Base-by-base conservation (phyloP, 2,329 filamentous ascomycete genomes). In the Alternaria ethzedia region DNA sequence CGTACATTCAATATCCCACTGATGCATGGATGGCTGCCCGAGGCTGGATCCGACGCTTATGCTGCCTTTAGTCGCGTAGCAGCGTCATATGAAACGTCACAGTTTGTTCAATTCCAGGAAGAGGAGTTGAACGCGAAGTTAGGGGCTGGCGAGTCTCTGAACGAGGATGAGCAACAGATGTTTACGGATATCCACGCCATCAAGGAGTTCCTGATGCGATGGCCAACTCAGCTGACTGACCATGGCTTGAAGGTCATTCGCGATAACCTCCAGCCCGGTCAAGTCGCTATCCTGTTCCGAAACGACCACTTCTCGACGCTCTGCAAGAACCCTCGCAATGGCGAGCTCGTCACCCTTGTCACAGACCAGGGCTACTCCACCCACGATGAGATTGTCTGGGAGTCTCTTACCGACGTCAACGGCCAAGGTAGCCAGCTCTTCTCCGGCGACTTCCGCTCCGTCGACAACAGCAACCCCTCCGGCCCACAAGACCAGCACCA, bases 271-370 rank as follows among this genome's bases (percentile, higher is more conserved):
- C 83, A 86, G 12, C 90, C 93, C 1, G 95, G 94, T 2, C 89
- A 91, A 1, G 88, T 97, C 65, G 93, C 93, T 0, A 98, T 99
- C 54, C 82, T 99, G 2, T 99, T 99, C 83, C 89, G 96, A 25
- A 99, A 99, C 73, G 95, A 99, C 75, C 96, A 99, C 78, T 99
- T 99, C 75, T 94, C 93, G 45, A 98, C 95, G 0, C 80, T 99
- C 0, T 97, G 97, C 80, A 93, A 94, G 64, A 93, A 98, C 71
- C 93, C 95, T 0, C 83, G 89, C 47, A 93, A 90, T 0, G 85
- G 88, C 44, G 87, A 92, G 68, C 85, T 98, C 1, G 87, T 95
- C 67, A 93, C 92, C 0, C 83, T 99, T 4, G 94, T 99, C 13
- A 98, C 96, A 0, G 96, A 99, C 76, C 91, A 93, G 25, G 96